Base-by-base conservation (phyloP, 495 filamentous ascomycete genomes). In the Xylaria acuta region DNA sequence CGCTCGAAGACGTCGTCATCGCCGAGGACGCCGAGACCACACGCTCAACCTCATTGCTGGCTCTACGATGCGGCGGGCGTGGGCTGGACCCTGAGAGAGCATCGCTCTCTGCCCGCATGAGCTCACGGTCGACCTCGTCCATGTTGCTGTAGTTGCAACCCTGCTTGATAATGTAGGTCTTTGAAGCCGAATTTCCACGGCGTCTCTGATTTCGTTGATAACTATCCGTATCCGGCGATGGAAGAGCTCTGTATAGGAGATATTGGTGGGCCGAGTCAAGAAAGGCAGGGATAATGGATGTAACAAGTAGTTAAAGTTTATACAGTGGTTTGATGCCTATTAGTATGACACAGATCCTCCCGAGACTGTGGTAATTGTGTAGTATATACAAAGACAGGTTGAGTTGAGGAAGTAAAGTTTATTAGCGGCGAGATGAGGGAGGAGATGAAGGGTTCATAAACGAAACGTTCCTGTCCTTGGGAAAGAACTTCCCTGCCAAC, bases 51-150 rank as follows among this genome's bases (percentile, higher is more conserved):
- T 86, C 78, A 70, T 81, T 80, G 72, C 79, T 84, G 45, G 77
- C 54, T 65, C 79, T 74, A 67, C 76, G 76, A 32, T 72, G 68
- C 54, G 78, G 72, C 78, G 75, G 75, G 16, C 62, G 66, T 27
- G 75, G 75, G 38, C 75, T 76, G 40, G 76, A 74, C 34, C 70
- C 72, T 0, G 77, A 75, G 2, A 72, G 18, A 5, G 78, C 78
- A 71, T 85, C 82, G 34, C 67, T 75, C 78, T 90, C 87, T 49
- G 86, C 86, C 60, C 79, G 79, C 70, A 81, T 78, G 77, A 90
- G 78, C 72, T 87, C 82, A 43, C 82, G 83, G 75, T 90, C 89
- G 67, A 85, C 81, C 71, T 82, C 79, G 75, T 88, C 82, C 76
- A 81, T 80, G 22, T 70, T 68, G 4, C 18, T 20, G 2, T 32